A percentile compares a stretch with the other conserved stretches of the same genome.
phyloP scores from a whole-genome alignment of 805 yeast genomes.

The Candida tammaniensis region DNA sequence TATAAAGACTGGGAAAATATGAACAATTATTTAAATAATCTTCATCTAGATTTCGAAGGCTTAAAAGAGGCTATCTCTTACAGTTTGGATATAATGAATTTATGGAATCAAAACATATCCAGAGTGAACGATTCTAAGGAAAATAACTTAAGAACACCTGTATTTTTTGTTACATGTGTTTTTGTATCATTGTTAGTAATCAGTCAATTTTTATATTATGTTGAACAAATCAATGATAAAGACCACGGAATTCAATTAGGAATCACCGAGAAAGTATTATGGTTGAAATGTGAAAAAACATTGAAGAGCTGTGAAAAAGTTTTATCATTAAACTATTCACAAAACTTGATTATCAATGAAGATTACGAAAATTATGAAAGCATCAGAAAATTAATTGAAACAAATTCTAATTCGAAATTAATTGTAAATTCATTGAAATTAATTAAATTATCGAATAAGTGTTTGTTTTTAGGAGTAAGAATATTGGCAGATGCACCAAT shows the following conservation, averaged over 20 bases:
- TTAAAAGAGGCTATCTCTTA: constrained; percentile 60
- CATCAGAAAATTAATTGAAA: constrained; percentile 50
- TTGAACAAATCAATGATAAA: constrained; percentile 38
- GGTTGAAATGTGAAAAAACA: constrained; percentile 58
- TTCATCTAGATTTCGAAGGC: constrained; percentile 57
- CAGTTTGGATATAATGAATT: constrained; percentile 55
- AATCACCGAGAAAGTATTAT: constrained; percentile 54
- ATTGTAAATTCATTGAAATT: constrained; percentile 19
- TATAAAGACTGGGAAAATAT: constrained; percentile 65
- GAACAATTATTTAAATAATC: constrained; percentile 49
- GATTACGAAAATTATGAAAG: constrained; percentile 26
- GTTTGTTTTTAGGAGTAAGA: constrained; percentile 68
- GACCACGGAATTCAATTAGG: constrained; percentile 16
- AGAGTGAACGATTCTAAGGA: constrained; percentile 62
- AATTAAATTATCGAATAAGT: constrained; percentile 49
- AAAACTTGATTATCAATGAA: constrained; percentile 8
- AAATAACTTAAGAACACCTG: constrained; percentile 71
- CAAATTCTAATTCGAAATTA: constrained; percentile 19
- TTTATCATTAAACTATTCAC: constrained; percentile 28
- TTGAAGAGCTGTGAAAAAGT: constrained; percentile 60
- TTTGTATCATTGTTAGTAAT: constrained; percentile 61
- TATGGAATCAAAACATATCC: constrained; percentile 74
- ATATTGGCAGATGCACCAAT: constrained; percentile 82
- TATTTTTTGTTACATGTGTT: constrained; percentile 68
- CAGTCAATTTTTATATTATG: constrained; percentile 56